Base-by-base conservation (phyloP, 192 early-diverging fungal species). In the Lobosporangium transversale region DNA sequence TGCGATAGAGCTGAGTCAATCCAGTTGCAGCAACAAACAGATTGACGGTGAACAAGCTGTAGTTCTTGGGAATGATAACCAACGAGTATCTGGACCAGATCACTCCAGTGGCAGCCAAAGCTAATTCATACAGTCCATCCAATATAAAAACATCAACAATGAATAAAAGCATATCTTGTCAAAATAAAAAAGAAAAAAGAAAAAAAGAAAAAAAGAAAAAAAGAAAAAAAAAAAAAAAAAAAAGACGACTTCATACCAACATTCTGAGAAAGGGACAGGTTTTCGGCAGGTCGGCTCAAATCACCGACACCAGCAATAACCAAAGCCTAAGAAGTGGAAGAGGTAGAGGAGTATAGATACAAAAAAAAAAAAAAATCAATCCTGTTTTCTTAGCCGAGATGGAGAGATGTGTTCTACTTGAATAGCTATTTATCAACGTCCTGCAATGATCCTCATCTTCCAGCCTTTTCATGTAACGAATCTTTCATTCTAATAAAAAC, bases 71-170 rank as follows among this genome's bases (percentile, higher is more conserved):
- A 23, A 85, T 96, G 60, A 99, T 99, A 52, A 96, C 94, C 37
- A 88, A 89, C 6, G 96, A 92, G 86, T 96, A 99, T 45, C 97
- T 93, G n/a, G 91, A 91, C 97, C 97, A 99, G 79, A 99, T 99
- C 55, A 96, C 57, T 30, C 97, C 97, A 4, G 97, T 99, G 30
- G 94, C 94, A 18, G 95, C 87, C 58, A 98, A 84, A 20, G 97
- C 94, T 81, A 78, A 18, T 49, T 33, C 24, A 62, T 7, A 40
- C 7, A 40, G 8, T 7, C 37, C 37, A 9, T 3, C 26, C 15
- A 58, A 24, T 18, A 2, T 23, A 29, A 37, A 33, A 40, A 1
- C n/a, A n/a, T n/a, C 42, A 43, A n/a, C 1, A 27, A 2, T 14
- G n/a, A 53, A 5, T 53, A 9, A 5, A 30, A 9, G 23, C 29